Evolutionary conservation across 2,329 filamentous ascomycete species (phyloP).

Genomic region (Tolypocladium pustulatum): DNA sequence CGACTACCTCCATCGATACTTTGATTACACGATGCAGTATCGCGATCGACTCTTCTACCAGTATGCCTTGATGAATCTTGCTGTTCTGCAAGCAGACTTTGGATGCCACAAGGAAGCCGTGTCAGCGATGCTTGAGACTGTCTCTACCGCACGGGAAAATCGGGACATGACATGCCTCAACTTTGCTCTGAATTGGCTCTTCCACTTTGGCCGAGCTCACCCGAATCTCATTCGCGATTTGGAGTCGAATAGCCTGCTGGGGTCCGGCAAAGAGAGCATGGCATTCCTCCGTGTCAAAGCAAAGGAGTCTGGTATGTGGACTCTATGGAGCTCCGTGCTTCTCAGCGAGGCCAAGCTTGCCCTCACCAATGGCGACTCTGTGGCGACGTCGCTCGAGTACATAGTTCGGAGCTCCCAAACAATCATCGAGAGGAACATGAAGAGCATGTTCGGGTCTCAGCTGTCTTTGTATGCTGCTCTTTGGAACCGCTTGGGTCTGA

Average conservation of each 20-base stretch:
- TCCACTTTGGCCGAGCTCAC: slow-evolving; percentile 83
- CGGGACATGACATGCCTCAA: slow-evolving; percentile 88
- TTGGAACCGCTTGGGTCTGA: slow-evolving; percentile 63
- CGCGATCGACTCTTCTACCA: slow-evolving; percentile 81
- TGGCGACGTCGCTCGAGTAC: slow-evolving; percentile 58
- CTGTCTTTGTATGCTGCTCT: slow-evolving; percentile 62
- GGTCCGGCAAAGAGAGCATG: slow-evolving; percentile 70
- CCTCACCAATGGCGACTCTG: slow-evolving; percentile 59
- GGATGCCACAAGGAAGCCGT: slow-evolving; percentile 83
- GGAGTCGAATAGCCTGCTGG: slow-evolving; percentile 63
- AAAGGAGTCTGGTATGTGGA: slow-evolving; percentile 78
- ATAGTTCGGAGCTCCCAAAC: slow-evolving; percentile 76
- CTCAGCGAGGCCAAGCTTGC: slow-evolving; percentile 77
- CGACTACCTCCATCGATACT: slow-evolving; percentile 86
- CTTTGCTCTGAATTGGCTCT: slow-evolving; percentile 91
- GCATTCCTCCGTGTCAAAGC: slow-evolving; percentile 78
- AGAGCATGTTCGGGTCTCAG: slow-evolving; percentile 62
- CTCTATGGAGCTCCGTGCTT: slow-evolving; percentile 70
- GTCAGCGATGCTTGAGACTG: slow-evolving; percentile 89
- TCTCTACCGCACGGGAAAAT: slow-evolving; percentile 88
- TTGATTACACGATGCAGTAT: slow-evolving; percentile 89
- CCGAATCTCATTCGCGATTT: slow-evolving; percentile 62
- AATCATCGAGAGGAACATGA: slow-evolving; percentile 66
- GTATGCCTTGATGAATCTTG: slow-evolving; percentile 86
- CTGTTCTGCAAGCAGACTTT: slow-evolving; percentile 90